Conservation (phyloP, 2,329 filamentous ascomycete genomes). For the Xylariales sp. region DNA sequence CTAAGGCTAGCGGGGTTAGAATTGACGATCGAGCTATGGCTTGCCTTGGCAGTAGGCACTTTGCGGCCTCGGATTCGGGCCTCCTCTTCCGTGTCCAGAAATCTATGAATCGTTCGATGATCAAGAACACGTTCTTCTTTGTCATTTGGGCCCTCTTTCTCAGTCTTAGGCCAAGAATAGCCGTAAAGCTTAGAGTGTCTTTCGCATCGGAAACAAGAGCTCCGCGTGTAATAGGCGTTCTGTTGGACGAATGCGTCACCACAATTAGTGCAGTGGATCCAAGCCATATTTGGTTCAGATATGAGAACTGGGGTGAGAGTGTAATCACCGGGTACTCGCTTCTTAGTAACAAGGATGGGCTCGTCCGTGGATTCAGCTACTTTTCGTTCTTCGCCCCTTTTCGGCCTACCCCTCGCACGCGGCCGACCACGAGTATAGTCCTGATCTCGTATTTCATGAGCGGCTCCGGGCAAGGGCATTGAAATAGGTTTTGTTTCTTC, state of each 20-base stretch:
- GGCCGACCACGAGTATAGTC: constrained; percentile 36
- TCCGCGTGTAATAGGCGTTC: constrained; percentile 86
- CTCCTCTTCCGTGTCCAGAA: constrained; percentile 78
- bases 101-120: constrained; percentile 88
- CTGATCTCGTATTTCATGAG: constrained; percentile 15
- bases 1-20: constrained; percentile 26
- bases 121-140: constrained; percentile 79
- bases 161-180: constrained; percentile 95
- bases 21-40: neutral
- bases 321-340: constrained; percentile 80
- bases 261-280: constrained; percentile 92
- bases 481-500: constrained; percentile 21
- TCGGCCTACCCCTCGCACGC: constrained; percentile 41
- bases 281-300: constrained; percentile 78
- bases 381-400: constrained; percentile 52
- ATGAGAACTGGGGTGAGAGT: constrained; percentile 82
- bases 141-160: constrained; percentile 79
- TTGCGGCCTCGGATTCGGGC: constrained; percentile 60
- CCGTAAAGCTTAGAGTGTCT: constrained; percentile 96
- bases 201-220: constrained; percentile 91
- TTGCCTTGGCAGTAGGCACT: constrained; percentile 29
- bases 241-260: constrained; percentile 84
- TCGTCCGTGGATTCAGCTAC: constrained; percentile 44
- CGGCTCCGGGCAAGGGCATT: constrained; percentile 10
- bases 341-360: constrained; percentile 29